Percentiles rank a stretch among this genome's conserved stretches.
Evolutionary conservation across 306 rosid genomes (phyloP).

Genomic region (Ormosia semicastrata): DNA sequence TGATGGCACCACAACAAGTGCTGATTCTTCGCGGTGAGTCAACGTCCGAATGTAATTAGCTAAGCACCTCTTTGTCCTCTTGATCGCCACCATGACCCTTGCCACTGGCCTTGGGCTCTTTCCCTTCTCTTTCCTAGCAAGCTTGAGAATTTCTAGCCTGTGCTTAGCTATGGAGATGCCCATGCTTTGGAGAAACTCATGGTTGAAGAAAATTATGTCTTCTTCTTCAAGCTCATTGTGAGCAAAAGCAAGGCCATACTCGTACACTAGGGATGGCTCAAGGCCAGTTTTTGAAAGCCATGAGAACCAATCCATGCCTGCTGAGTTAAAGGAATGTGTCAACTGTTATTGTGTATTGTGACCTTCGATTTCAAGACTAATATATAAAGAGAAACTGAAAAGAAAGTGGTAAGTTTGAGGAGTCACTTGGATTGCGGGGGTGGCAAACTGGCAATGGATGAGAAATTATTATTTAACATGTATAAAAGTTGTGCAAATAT

Average conservation of each 20-base stretch:
- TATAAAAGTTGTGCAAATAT: too few species aligned
- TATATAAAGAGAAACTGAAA: background rate
- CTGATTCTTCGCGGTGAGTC: slow-evolving; percentile 40
- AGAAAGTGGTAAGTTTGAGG: slow-evolving; percentile 2
- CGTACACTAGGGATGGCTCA: slow-evolving; percentile 70
- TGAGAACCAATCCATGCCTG: slow-evolving; percentile 87
- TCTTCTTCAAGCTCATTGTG: slow-evolving; percentile 89
- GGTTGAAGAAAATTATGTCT: slow-evolving; percentile 79
- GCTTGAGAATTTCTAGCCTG: slow-evolving; percentile 86
- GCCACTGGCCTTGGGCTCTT: slow-evolving; percentile 37
- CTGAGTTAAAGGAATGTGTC: background rate
- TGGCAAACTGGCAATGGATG: too few species aligned
- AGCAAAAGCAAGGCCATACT: slow-evolving; percentile 76
- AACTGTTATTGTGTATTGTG: background rate
- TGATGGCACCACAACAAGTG: slow-evolving; percentile 65
- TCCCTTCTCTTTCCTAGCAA: slow-evolving; percentile 47
- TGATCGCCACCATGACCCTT: slow-evolving; percentile 61
- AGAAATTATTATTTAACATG: too few species aligned
- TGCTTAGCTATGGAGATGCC: slow-evolving; percentile 94
- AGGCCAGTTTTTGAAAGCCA: slow-evolving; percentile 80
- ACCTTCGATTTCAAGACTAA: background rate
- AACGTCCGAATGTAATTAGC: slow-evolving; percentile 38
- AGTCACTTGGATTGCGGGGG: background rate
- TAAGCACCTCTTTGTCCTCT: slow-evolving; percentile 55
- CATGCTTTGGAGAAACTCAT: slow-evolving; percentile 94